Evolutionary conservation across 2,329 filamentous ascomycete species (phyloP).

Genomic region (Chaetomiaceae sp.): DNA sequence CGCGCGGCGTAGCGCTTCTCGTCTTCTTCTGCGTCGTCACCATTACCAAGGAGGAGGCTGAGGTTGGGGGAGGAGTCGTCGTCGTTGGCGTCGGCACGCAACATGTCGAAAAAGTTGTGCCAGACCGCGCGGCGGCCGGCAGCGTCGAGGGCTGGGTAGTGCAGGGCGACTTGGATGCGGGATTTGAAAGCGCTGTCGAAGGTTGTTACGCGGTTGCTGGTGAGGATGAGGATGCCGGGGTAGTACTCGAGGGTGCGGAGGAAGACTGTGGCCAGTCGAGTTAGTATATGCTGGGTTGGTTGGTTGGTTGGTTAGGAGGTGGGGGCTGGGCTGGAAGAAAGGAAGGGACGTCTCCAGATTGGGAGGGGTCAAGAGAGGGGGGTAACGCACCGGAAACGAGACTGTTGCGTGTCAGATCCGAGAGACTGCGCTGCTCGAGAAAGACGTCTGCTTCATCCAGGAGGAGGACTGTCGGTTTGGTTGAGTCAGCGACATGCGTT

Average conservation of each 20-base stretch:
- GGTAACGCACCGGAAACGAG: slow-evolving; percentile 3
- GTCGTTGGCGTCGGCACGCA: not conserved
- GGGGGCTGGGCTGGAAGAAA: too few species aligned
- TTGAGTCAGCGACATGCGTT: too few species aligned
- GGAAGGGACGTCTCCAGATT: too few species aligned
- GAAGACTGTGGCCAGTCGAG: not conserved
- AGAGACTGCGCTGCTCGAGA: not conserved
- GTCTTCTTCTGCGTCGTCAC: too few species aligned
- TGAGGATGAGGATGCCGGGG: not conserved
- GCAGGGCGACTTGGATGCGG: slow-evolving; percentile 1
- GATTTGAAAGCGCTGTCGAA: not conserved
- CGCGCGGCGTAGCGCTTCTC: too few species aligned
- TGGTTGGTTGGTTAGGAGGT: too few species aligned
- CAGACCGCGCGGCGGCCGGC: not conserved
- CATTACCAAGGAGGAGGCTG: too few species aligned
- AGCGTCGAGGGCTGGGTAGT: not conserved
- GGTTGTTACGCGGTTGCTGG: not conserved
- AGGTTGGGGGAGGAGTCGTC: too few species aligned
- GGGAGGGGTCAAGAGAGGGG: too few species aligned
- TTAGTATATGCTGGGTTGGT: too few species aligned
- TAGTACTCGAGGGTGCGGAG: not conserved
- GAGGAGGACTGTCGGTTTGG: not conserved
- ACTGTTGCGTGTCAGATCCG: not conserved
- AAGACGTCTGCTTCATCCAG: slow-evolving; percentile 1
- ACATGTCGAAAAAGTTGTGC: not conserved